Evolutionary conservation across 352 stramenopile genomes (phyloP), one percentile per base, ranked within the genome.

Genomic region (Globisporangium cylindrosporum): DNA sequence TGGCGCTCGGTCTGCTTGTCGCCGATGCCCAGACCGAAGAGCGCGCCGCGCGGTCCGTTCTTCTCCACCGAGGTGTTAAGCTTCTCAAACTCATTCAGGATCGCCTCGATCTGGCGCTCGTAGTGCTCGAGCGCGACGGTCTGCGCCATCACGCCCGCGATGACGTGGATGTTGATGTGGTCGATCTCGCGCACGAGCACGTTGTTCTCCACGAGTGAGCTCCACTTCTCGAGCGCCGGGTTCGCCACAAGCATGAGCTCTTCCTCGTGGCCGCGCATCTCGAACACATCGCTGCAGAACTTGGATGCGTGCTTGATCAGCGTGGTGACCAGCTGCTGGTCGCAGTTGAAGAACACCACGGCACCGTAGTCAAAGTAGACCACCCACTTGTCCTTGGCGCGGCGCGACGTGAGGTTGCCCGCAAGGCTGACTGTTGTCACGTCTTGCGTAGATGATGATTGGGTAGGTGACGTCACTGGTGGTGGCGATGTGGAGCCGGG

Each of bases 81-180:
- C 66, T 85, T 88, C 68, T 97, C 90, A 76, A 99, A 99, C 66
- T 97, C 94, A 46, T 77, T 86, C 62, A 99, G 78, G 69, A 99
- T 96, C 38, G 94, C 90, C 72, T 99, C 96, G 25, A 98, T 95
- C 62, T 95, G 95, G 22, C 95, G 92, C 77, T 98, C 97, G 75
- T 98, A 98, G 74, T 98, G 94, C 73, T 98, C 96, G 24, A 99
- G 79, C 7, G 97, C 97, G 1, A 99, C 95, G 2, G 93, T 98
- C 77, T 99, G 94, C 12, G 89, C 97, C 73, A 99, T 84, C 41
- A 99, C 96, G 24, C 93, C 96, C 22, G 92, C 93, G 72, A 99
- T 98, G 27, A 99, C 94, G 70, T 94, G 83, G 53, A 94, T 86
- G 62, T 92, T 93, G 62, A 92, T 84, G 68, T 92, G 84, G 51